A percentile compares a stretch with the other conserved stretches of the same genome.
Evolutionary conservation across 2,329 filamentous ascomycete genomes (phyloP).

Genomic region (Fusarium sp.): DNA sequence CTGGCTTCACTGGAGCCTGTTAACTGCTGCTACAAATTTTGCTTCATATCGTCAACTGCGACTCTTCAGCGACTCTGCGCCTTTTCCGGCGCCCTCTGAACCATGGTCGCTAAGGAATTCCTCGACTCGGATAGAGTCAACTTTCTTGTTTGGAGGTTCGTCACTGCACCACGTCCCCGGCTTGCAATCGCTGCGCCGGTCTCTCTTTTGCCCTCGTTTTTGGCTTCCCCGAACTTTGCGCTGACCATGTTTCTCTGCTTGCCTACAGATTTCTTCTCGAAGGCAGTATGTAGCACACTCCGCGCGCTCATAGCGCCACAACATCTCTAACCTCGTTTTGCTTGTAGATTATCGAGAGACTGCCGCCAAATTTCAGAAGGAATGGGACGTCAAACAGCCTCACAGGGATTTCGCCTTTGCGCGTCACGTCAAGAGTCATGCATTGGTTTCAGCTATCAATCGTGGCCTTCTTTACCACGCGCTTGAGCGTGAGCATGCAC

Average conservation of each 20-base stretch:
- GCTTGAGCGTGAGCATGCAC: conserved; percentile 67
- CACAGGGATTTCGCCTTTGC: conserved; percentile 74
- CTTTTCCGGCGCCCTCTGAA: conserved; percentile 51
- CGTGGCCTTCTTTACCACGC: conserved; percentile 72
- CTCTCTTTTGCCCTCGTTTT: conserved; percentile 21
- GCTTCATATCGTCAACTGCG: conserved; percentile 27
- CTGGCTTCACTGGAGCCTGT: conserved; percentile 35
- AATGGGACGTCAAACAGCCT: conserved; percentile 74
- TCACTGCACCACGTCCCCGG: conserved; percentile 51
- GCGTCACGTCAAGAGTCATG: conserved; percentile 73
- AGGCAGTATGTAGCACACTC: conserved; percentile 66
- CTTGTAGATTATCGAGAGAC: conserved; percentile 74
- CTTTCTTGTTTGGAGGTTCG: conserved; percentile 79
- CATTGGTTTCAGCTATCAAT: conserved; percentile 72
- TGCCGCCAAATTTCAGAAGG: conserved; percentile 75
- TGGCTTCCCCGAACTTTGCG: conserved; percentile 25
- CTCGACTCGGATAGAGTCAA: conserved; percentile 76
- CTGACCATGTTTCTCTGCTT: conserved; percentile 41
- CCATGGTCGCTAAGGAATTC: conserved; percentile 69
- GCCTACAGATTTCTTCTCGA: conserved; percentile 68
- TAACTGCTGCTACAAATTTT: conserved; percentile 23
- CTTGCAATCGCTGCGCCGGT: conserved; percentile 30
- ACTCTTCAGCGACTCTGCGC: conserved; percentile 49
- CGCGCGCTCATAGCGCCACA: conserved; percentile 33
- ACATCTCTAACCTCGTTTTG: conserved; percentile 45